Evolutionary conservation across 768 basidiomycete genomes (phyloP).

Genomic region (Austroboletus eburneus): DNA sequence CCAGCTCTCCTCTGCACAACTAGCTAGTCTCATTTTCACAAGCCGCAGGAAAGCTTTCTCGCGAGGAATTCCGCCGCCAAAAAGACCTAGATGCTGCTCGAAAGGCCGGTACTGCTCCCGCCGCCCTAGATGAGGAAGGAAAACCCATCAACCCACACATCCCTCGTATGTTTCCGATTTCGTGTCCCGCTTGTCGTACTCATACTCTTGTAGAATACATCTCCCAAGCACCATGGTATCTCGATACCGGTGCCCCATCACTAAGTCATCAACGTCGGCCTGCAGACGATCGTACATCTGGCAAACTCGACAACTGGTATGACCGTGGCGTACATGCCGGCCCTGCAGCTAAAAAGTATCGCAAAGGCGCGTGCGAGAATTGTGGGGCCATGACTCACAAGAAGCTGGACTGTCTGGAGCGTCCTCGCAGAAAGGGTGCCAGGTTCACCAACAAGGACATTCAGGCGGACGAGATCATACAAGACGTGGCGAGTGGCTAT

Average conservation of each 20-base stretch:
- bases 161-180: conserved; percentile 64
- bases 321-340: conserved; percentile 81
- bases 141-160: conserved; percentile 98
- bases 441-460: conserved; percentile 90
- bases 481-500: conserved; percentile 72
- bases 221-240: conserved; percentile 98
- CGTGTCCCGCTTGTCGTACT: background rate
- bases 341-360: conserved; percentile 92
- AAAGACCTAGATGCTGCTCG: conserved; percentile 98
- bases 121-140: conserved; percentile 93
- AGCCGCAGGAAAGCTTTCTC: conserved; percentile 79
- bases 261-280: conserved; percentile 90
- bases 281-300: conserved; percentile 48
- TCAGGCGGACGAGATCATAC: conserved; percentile 85
- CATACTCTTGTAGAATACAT: conserved; percentile 74
- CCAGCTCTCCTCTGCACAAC: too few relatives aligned
- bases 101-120: conserved; percentile 96
- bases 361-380: conserved; percentile 98
- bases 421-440: conserved; percentile 94
- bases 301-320: conserved; percentile 88
- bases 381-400: conserved; percentile 97
- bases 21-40: too few relatives aligned
- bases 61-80: conserved; percentile 91
- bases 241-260: conserved; percentile 90
- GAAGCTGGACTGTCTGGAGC: conserved; percentile 87